Evolutionary conservation across 2,329 filamentous ascomycete genomes (phyloP).

Genomic region (Penicillium olsonii): DNA sequence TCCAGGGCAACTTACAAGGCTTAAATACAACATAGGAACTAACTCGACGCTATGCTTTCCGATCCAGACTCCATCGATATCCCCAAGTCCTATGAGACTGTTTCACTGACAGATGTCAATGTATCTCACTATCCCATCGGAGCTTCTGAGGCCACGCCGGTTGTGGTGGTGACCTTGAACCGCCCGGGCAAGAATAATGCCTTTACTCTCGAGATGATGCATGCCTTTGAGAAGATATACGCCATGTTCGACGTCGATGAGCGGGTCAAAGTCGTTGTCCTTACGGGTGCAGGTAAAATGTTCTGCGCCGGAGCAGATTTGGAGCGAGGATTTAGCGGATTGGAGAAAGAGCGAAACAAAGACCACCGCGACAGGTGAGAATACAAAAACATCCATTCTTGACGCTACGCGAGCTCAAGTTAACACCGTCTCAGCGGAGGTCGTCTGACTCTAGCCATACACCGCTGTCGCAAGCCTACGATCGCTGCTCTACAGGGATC

Average conservation of each 20-base stretch:
- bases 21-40: background rate
- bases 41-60: slow-evolving; percentile 5
- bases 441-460: slow-evolving; percentile 3
- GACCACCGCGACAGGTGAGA: slow-evolving; percentile 5
- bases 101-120: slow-evolving; percentile 31
- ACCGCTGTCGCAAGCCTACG: slow-evolving; percentile 4
- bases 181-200: slow-evolving; percentile 59
- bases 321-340: slow-evolving; percentile 3
- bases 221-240: slow-evolving; percentile 34
- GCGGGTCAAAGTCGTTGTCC: slow-evolving; percentile 10
- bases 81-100: slow-evolving; percentile 33
- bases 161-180: slow-evolving; percentile 54
- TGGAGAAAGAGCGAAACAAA: slow-evolving; percentile 5
- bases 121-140: slow-evolving; percentile 35
- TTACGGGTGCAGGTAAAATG: slow-evolving; percentile 10
- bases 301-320: slow-evolving; percentile 11
- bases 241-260: slow-evolving; percentile 8
- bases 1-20: too few species aligned
- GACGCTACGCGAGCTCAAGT: background rate
- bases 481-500: slow-evolving; percentile 4
- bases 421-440: slow-evolving; percentile 3
- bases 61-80: slow-evolving; percentile 11
- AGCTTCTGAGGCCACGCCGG: slow-evolving; percentile 50
- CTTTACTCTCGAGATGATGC: slow-evolving; percentile 53
- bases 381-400: background rate